Evolutionary conservation across 495 filamentous ascomycete genomes (phyloP).

Genomic region (Alectoria sarmentosa): DNA sequence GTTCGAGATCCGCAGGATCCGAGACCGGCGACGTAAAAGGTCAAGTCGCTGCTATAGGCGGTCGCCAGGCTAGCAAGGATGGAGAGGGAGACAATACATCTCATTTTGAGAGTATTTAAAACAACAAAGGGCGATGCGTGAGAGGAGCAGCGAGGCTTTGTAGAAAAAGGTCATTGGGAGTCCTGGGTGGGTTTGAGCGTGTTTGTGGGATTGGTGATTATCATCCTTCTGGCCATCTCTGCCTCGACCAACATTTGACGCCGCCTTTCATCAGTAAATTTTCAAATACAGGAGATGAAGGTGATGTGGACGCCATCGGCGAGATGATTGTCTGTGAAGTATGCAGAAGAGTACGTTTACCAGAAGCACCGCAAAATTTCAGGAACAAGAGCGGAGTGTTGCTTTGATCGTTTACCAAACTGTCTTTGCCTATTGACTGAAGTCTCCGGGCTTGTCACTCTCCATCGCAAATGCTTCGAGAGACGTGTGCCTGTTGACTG

Average conservation of each 20-base stretch:
- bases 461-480: neutral
- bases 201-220: neutral
- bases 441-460: neutral
- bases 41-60: conserved; percentile 10
- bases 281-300: neutral
- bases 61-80: neutral
- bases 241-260: neutral
- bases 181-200: neutral
- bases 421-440: neutral
- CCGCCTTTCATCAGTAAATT: neutral
- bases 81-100: neutral
- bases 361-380: neutral
- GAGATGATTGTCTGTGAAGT: neutral
- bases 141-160: neutral
- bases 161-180: neutral
- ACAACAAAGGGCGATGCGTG: neutral
- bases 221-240: neutral
- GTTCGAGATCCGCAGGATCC: conserved; percentile 16
- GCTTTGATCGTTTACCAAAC: neutral
- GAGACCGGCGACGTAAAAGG: conserved; percentile 12
- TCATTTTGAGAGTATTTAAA: conserved; percentile 3
- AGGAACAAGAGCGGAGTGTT: neutral
- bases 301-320: neutral
- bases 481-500: neutral
- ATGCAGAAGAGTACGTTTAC: too few relatives aligned